Evolutionary conservation across 192 early-diverging fungal genomes (phyloP).

Genomic region (Paraglomus brasilianum): DNA sequence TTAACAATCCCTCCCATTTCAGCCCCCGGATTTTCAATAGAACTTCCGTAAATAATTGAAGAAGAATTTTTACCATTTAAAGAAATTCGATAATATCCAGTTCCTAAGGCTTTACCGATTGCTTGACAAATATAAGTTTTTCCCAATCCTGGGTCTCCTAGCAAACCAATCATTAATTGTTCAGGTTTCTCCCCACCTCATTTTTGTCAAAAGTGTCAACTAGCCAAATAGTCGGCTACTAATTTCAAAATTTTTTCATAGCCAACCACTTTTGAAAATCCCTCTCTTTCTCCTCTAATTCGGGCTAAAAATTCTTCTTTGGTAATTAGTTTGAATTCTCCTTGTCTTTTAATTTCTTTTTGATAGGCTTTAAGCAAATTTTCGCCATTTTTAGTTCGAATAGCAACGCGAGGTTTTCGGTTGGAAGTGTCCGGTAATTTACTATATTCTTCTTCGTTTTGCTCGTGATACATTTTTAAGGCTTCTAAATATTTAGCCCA

Average conservation of each 20-base stretch:
- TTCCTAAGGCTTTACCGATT: constrained; percentile 17
- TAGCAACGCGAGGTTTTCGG: constrained; percentile 1
- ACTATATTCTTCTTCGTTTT: constrained; percentile 13
- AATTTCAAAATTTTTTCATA: constrained; percentile 9
- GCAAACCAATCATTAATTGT: constrained; percentile 22
- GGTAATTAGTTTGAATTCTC: constrained; percentile 3
- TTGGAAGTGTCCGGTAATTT: constrained; percentile 13
- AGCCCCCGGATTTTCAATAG: constrained; percentile 9
- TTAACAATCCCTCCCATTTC: constrained; percentile 18
- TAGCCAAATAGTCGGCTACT: constrained; percentile 16
- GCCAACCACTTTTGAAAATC: constrained; percentile 11
- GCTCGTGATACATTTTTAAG: constrained; percentile 12
- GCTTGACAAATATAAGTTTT: constrained; percentile 24
- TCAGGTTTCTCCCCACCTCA: constrained; percentile 19
- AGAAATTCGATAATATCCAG: constrained; percentile 12
- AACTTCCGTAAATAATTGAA: constrained; percentile 3
- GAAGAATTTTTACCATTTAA: constrained; percentile 9
- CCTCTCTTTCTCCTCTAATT: background rate
- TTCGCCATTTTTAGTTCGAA: constrained; percentile 1
- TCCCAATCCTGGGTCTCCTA: constrained; percentile 17
- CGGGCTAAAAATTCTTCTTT: background rate
- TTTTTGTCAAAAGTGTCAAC: constrained; percentile 10
- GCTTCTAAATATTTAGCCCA: constrained; percentile 22
- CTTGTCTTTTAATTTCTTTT: constrained; percentile 15
- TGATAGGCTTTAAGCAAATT: constrained; percentile 12